Evolutionary conservation across 2,329 filamentous ascomycete genomes (phyloP).

Genomic region (Cryphonectria japonica): DNA sequence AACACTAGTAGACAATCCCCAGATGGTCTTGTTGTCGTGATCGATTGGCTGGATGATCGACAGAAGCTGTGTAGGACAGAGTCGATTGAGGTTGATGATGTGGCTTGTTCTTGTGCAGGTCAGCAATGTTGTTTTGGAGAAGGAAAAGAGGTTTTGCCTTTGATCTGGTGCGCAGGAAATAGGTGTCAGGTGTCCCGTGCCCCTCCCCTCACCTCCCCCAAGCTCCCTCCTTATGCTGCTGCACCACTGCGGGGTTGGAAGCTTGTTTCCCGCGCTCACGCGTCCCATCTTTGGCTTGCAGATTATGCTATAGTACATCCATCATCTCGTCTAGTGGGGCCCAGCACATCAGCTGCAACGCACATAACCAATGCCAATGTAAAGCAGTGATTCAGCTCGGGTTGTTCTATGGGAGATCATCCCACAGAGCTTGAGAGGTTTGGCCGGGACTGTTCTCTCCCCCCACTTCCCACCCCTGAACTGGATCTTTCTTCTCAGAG

Average conservation of each 20-base stretch:
- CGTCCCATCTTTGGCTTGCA: slow-evolving; percentile 9
- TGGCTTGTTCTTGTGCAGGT: slow-evolving; percentile 9
- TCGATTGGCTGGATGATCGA: slow-evolving; percentile 12
- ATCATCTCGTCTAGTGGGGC: neutral
- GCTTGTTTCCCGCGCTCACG: slow-evolving; percentile 6
- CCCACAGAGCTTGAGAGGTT: neutral
- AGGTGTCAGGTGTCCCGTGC: slow-evolving; percentile 1
- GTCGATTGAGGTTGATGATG: neutral
- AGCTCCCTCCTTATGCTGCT: slow-evolving; percentile 11
- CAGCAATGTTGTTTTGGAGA: neutral
- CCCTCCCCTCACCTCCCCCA: neutral
- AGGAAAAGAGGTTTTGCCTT: neutral
- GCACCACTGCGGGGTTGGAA: slow-evolving; percentile 4
- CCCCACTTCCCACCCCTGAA: neutral
- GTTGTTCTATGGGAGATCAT: neutral
- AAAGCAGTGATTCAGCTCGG: neutral
- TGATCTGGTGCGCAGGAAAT: neutral
- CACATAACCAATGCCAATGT: neutral
- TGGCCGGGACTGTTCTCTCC: neutral
- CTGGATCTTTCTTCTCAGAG: neutral
- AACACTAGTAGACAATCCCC: slow-evolving; percentile 16
- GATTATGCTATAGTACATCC: neutral
- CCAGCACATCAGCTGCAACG: neutral
- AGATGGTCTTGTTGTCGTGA: slow-evolving; percentile 18
- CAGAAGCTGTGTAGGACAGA: slow-evolving; percentile 9